Base-by-base conservation (phyloP, 2,329 filamentous ascomycete species). In the Plenodomus biglobosus region DNA sequence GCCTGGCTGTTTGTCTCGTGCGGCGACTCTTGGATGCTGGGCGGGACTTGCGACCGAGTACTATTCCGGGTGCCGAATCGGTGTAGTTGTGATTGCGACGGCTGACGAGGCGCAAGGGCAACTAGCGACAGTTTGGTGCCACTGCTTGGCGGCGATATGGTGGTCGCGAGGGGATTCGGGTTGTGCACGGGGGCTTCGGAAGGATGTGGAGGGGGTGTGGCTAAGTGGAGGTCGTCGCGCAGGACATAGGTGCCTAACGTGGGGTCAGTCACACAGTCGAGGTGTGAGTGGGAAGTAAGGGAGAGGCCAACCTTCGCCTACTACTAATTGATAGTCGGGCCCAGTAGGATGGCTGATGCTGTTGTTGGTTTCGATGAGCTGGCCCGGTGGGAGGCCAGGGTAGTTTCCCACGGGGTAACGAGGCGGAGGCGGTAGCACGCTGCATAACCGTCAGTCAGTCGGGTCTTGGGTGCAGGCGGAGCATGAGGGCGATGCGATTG, bases 301-400 rank as follows among this genome's bases (percentile, higher is more conserved):
- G 40, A 34, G 13, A 51, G n/a, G n/a, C n/a, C 15, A 42, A 35
- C 91, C 94, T 84, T 99, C 94, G 72, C 92, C 94, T 40, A 92
- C 91, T 37, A 96, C 85, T 59, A 99, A 86, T 69, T 95, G 89
- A 73, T 90, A 90, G 62, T 96, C 92, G 19, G 88, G 83, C 4
- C 89, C 89, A 30, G 85, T 84, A 19, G 90, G 92, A 63, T 88
- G 87, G 48, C 83, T 84, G 53, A 99, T 77, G 34, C 85, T 87
- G 70, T 97, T 99, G 74, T 94, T 95, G 44, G 92, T 96, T 80
- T 99, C 94, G 66, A 96, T 87, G 72, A 95, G 83, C 32, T 88
- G 86, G 32, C 85, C 85, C 65, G 85, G 84, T 45, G 86, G 81
- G 56, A 83, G 83, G 61, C 86, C 85, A 76, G 88, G 88, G 71